These are phyloP conservation scores for Cyclospora cayetanensis DNA, from an alignment of 169 alveolate species.

Conservation along the genomic window DNA sequence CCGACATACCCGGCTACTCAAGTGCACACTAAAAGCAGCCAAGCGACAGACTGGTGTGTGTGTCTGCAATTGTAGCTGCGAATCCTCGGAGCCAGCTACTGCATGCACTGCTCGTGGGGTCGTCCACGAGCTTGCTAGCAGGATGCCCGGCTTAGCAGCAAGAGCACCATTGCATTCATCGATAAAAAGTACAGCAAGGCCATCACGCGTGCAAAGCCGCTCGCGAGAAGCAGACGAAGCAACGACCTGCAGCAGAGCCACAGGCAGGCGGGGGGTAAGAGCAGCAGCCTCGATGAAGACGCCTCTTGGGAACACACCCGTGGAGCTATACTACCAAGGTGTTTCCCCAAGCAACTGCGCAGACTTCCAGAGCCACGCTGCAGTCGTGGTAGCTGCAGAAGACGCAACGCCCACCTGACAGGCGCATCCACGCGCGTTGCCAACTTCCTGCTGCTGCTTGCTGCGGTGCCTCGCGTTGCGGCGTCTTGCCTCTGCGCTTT, in stretches of 20 bases:
- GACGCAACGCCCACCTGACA: not conserved
- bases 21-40: too few relatives aligned
- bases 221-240: constrained; percentile 8
- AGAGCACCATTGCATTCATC: not conserved
- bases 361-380: not conserved
- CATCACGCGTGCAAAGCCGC: not conserved
- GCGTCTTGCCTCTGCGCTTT: not conserved
- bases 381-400: constrained; percentile 13
- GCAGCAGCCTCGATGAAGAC: not conserved
- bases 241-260: constrained; percentile 32
- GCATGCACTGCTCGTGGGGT: constrained; percentile 2
- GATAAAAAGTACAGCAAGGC: not conserved
- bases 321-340: not conserved
- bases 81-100: too few relatives aligned
- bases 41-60: too few relatives aligned
- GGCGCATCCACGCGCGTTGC: constrained; percentile 1
- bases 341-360: not conserved
- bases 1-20: too few relatives aligned
- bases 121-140: not conserved
- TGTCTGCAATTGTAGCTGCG: too few relatives aligned
- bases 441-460: not conserved
- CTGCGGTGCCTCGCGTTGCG: not conserved
- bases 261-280: not conserved
- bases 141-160: constrained; percentile 27
- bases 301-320: not conserved